phyloP scores from a whole-genome alignment of 2,329 filamentous ascomycete species.

The Talaromyces sp. region DNA sequence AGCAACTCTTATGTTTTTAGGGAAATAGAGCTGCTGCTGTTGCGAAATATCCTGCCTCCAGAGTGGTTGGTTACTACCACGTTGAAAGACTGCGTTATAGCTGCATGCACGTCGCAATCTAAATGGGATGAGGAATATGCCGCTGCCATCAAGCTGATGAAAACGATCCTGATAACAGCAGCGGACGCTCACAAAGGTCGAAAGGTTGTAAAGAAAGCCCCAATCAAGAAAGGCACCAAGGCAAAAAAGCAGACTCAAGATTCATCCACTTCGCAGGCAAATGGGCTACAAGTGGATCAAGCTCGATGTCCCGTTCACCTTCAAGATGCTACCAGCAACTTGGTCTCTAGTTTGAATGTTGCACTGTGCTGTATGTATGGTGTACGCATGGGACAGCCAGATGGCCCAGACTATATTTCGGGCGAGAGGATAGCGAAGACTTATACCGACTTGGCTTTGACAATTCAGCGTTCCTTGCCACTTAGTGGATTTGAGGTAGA shows the following conservation, averaged over 20 bases:
- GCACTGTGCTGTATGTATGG: conserved; percentile 41
- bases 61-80: conserved; percentile 43
- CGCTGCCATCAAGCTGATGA: conserved; percentile 33
- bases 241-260: background rate
- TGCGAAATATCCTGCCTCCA: conserved; percentile 33
- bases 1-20: conserved; percentile 34
- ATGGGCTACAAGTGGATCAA: background rate
- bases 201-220: background rate
- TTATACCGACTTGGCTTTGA: conserved; percentile 27
- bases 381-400: conserved; percentile 30
- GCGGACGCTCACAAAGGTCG: conserved; percentile 17
- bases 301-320: conserved; percentile 33
- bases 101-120: conserved; percentile 39
- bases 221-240: background rate
- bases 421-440: conserved; percentile 30
- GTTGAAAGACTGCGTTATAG: conserved; percentile 39
- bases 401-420: conserved; percentile 19
- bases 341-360: conserved; percentile 35
- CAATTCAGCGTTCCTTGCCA: conserved; percentile 29
- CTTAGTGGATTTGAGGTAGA: conserved; percentile 1
- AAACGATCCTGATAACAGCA: conserved; percentile 36
- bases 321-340: conserved; percentile 39
- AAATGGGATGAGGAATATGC: conserved; percentile 35
- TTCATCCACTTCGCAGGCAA: background rate
- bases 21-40: conserved; percentile 37